phyloP scores from a whole-genome alignment of 176 grass and related monocot species.

The Elymus sibiricus region DNA sequence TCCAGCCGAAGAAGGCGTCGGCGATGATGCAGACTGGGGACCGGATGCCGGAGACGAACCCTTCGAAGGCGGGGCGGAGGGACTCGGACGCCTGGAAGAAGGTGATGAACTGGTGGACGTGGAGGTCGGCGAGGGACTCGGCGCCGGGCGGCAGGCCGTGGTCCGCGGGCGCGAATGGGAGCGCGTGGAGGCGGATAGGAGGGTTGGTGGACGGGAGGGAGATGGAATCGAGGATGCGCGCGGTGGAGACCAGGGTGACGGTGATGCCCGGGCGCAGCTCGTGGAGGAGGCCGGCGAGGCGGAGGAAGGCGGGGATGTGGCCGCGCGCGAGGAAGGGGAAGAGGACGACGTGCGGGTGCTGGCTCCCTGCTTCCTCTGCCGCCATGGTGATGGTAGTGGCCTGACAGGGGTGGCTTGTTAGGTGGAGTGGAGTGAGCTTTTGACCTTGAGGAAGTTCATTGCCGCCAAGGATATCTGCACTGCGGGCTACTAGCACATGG shows the following conservation, averaged over 20 bases:
- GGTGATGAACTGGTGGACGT: conserved; percentile 42
- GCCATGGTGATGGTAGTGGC: conserved; percentile 8
- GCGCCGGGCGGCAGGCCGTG: conserved; percentile 47
- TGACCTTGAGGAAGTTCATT: background rate
- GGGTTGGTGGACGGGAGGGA: background rate
- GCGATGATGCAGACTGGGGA: conserved; percentile 46
- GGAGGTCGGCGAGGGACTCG: conserved; percentile 43
- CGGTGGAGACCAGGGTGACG: conserved; percentile 32
- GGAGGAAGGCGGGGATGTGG: conserved; percentile 44
- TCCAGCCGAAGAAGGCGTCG: conserved; percentile 61
- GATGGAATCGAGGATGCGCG: background rate
- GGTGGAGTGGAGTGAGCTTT: background rate
- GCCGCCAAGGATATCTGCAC: too few relatives aligned
- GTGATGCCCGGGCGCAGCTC: conserved; percentile 22
- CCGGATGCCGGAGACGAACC: conserved; percentile 29
- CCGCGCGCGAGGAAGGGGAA: conserved; percentile 50
- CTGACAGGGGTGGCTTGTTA: background rate
- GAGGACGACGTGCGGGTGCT: conserved; percentile 29
- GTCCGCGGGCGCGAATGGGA: conserved; percentile 44
- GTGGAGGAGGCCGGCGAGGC: conserved; percentile 40
- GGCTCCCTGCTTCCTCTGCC: background rate
- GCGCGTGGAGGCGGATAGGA: conserved; percentile 29
- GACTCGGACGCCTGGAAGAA: conserved; percentile 54
- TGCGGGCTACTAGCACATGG: too few relatives aligned
- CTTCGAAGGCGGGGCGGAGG: conserved; percentile 50